Base-by-base conservation (phyloP, 1,284 basidiomycete genomes). In the Moniliophthora roreri region DNA sequence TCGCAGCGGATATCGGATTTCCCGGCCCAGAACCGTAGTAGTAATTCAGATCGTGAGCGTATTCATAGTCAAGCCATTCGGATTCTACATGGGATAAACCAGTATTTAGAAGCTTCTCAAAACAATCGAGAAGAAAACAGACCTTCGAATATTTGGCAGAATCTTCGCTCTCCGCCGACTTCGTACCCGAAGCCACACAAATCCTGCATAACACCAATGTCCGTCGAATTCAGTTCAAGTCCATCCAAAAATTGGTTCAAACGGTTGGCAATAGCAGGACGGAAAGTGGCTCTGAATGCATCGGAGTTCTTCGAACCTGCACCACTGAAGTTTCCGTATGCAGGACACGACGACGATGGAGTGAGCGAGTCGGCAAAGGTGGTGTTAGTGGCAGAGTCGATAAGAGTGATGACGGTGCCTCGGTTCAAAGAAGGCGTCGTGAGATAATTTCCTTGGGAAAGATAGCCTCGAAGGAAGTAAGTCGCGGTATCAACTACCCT, bases 11-110 rank as follows among this genome's bases (percentile, higher is more conserved):
- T 32, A 71, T 63, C 4, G 73, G 71, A 56, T 76, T 76, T 5
- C 75, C 75, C 2, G 75, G 73, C 1, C 75, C 75, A 20, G 73
- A 67, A 64, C 74, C 74, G 46, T 76, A 77, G 57, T 75, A 77
- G 48, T 77, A 77, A 55, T 75, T 75, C 44, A 87, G 70, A 55
- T 87, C 85, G 40, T 79, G 70, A 7, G 79, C 78, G 52, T 80
- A 77, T 39, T 76, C 69, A 28, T 75, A 69, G 11, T 80, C 75
- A 2, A 81, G 67, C 66, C 80, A 77, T 63, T 88, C 85, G 7
- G 80, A 69, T 47, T 84, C 85, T 68, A 66, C 28, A 32, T 11
- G 1, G n/a, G 15, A 26, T 50, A 48, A 13, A 34, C 63, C 5
- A 77, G 53, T 15, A 76, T 63, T 1, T 73, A 70, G 20, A 45